Base-by-base conservation (phyloP, 176 grass and related monocot genomes). In the Triticum monococcum region DNA sequence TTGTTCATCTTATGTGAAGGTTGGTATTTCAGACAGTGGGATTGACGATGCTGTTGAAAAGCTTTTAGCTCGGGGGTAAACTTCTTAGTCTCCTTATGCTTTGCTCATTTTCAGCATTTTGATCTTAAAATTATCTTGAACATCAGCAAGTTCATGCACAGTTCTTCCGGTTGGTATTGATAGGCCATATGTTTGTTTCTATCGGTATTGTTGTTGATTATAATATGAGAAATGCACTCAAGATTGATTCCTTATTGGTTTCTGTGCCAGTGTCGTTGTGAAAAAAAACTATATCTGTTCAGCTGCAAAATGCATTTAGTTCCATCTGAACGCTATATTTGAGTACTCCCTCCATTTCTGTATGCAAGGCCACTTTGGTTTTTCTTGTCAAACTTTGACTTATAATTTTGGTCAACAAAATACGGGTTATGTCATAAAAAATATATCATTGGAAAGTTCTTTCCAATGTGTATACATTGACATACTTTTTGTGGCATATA, bases 11-110 rank as follows among this genome's bases (percentile, higher is more conserved):
- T 63, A 74, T 87, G 13, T 84, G 77, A 86, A 98, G 96, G 96
- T 98, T 94, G 96, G 96, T 59, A 91, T 98, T 89, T 91, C 93
- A 80, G 93, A 98, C 72, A 87, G 78, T 84, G 96, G 96, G 85
- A 98, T 98, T 86, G 93, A 95, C 79, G 88, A 91, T 80, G 93
- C 91, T 84, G 86, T 91, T 63, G 84, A 94, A 81, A 98, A 95
- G 81, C 91, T 98, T 70, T 83, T 95, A 81, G 91, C 88, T 75
- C 84, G 93, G 59, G 96, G 96, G 93, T 95, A 94, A 92, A 77
- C 57, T 72, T 38, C 70, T 72, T 69, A n/a, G 52, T 68, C 12
- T 37, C 22, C 12, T 80, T 57, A 8, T 83, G 16, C 43, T 30
- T 64, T 23, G n/a, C 84, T 65, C n/a, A 79, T 81, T 88, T 65